phyloP scores from a whole-genome alignment of 192 early-diverging fungal genomes.

The Geranomyces variabilis region DNA sequence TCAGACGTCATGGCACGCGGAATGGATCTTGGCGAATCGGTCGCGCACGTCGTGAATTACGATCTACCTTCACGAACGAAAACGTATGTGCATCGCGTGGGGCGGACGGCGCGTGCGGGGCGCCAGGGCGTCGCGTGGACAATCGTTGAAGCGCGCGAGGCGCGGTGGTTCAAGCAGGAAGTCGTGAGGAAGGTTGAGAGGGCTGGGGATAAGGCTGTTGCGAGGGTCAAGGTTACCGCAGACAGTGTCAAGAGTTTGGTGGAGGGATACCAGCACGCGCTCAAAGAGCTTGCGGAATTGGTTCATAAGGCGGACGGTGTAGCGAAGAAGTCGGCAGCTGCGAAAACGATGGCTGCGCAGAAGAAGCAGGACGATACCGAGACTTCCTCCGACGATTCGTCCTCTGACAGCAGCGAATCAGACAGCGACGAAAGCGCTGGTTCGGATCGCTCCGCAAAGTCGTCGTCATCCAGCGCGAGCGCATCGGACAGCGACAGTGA shows the following conservation, averaged over 20 bases:
- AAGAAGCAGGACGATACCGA: not conserved
- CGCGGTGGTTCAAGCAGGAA: constrained; percentile 49
- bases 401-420: not conserved
- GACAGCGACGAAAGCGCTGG: not conserved
- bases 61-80: constrained; percentile 79
- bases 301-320: constrained; percentile 6
- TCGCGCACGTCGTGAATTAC: constrained; percentile 94
- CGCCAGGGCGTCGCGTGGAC: constrained; percentile 65
- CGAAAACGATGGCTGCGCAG: not conserved
- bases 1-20: constrained; percentile 52
- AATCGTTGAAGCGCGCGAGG: constrained; percentile 45
- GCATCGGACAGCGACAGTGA: not conserved
- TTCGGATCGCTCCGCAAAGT: not conserved
- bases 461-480: not conserved
- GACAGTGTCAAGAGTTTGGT: constrained; percentile 3
- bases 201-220: constrained; percentile 1
- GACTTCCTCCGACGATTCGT: not conserved
- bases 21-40: constrained; percentile 67
- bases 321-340: not conserved
- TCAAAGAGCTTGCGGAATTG: constrained; percentile 6
- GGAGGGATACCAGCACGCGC: constrained; percentile 3
- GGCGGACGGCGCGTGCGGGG: constrained; percentile 93
- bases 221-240: constrained; percentile 20
- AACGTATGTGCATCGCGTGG: constrained; percentile 56
- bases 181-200: constrained; percentile 18